A percentile compares a stretch with the other conserved stretches of the same genome.
Conservation (phyloP, 2,329 filamentous ascomycete genomes). For the Alternaria sp. region DNA sequence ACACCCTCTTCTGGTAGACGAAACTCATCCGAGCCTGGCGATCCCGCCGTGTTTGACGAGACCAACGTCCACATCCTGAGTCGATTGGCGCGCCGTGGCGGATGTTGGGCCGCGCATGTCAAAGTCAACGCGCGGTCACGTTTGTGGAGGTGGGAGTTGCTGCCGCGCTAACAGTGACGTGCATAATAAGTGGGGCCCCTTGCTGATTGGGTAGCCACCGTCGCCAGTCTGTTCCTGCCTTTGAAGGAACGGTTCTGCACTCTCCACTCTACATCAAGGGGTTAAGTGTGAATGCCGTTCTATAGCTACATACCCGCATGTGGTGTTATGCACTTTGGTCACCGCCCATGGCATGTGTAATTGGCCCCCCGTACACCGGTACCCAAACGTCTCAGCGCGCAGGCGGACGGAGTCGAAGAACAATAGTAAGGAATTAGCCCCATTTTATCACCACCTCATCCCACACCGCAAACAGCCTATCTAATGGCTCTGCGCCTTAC, state of each 20-base stretch:
- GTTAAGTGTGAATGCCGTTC: background rate
- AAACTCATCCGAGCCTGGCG: slow-evolving; percentile 4
- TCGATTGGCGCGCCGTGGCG: slow-evolving; percentile 31
- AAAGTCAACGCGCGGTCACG: slow-evolving; percentile 31
- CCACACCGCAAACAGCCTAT: slow-evolving; percentile 25
- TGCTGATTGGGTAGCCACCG: slow-evolving; percentile 4
- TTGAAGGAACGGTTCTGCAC: background rate
- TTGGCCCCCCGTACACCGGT: slow-evolving; percentile 3
- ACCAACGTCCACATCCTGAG: slow-evolving; percentile 31
- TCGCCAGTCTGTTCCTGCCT: background rate
- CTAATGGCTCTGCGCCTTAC: slow-evolving; percentile 4
- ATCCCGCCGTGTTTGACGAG: background rate
- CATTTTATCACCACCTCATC: slow-evolving; percentile 20
- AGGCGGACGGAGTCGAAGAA: slow-evolving; percentile 35
- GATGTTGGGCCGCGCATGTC: slow-evolving; percentile 1
- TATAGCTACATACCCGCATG: background rate
- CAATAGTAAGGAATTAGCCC: slow-evolving; percentile 47
- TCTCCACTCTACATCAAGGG: background rate
- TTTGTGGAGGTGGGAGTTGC: slow-evolving; percentile 3
- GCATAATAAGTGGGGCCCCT: slow-evolving; percentile 20
- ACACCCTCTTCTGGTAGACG: slow-evolving; percentile 14
- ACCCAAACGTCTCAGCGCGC: slow-evolving; percentile 27
- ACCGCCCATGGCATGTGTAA: background rate
- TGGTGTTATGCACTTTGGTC: background rate
- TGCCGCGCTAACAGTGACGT: slow-evolving; percentile 21